Conservation (phyloP, 129 eudicot species). For the Pittosporum tobira region DNA sequence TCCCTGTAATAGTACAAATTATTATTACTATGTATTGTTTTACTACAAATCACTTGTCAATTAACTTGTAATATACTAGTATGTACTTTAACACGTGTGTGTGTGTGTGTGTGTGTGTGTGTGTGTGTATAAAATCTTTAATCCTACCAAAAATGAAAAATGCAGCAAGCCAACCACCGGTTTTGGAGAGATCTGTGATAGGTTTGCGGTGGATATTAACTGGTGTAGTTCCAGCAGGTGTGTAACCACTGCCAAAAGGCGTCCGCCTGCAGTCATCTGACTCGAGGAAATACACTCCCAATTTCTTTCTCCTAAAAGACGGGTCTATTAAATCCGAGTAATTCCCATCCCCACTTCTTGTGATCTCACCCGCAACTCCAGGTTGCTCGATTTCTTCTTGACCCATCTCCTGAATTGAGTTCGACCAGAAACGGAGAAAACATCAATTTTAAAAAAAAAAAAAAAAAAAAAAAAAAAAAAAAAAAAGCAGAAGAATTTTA, state of each 20-base stretch:
- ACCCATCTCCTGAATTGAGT: constrained; percentile 14
- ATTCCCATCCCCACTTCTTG: constrained; percentile 7
- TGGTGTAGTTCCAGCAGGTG: constrained; percentile 57
- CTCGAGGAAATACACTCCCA: constrained; percentile 53
- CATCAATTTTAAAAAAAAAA: not conserved
- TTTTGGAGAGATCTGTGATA: constrained; percentile 53
- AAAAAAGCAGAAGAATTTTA: too few species aligned
- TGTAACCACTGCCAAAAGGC: constrained; percentile 68
- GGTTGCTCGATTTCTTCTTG: constrained; percentile 48
- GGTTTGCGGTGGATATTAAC: constrained; percentile 79
- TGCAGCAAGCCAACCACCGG: constrained; percentile 93
- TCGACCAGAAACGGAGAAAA: not conserved
- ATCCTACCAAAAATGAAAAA: constrained; percentile 77
- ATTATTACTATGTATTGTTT: too few species aligned
- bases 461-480: not conserved
- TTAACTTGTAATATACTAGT: too few species aligned
- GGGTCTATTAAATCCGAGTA: not conserved
- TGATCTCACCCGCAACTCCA: constrained; percentile 12
- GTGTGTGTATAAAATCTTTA: too few species aligned
- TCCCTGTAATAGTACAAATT: constrained; percentile 38
- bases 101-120: too few species aligned
- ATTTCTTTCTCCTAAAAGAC: constrained; percentile 33
- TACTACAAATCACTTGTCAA: too few species aligned
- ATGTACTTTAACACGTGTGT: too few species aligned
- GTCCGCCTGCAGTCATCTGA: constrained; percentile 66